Conservation (phyloP, 306 rosid species). For the Cyclanthera cordifolia region DNA sequence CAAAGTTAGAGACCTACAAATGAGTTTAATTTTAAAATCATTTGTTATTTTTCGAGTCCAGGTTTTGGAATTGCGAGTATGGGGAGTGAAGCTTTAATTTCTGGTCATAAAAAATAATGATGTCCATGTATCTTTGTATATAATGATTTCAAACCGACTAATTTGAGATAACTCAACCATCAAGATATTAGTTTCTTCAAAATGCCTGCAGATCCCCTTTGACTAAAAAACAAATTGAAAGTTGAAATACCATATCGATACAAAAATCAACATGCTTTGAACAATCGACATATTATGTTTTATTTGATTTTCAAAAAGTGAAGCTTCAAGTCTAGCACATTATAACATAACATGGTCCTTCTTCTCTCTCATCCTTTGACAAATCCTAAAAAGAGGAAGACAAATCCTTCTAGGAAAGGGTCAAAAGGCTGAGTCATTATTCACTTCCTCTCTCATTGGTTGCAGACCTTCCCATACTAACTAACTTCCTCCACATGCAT, state of each 20-base stretch:
- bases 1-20: too few species aligned
- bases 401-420: conserved; percentile 1
- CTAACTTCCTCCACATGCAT: conserved; percentile 2
- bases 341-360: not conserved
- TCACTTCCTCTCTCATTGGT: not conserved
- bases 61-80: too few species aligned
- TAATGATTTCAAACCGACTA: not conserved
- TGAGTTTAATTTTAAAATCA: too few species aligned
- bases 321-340: not conserved
- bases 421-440: conserved; percentile 4
- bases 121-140: not conserved
- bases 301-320: not conserved
- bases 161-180: not conserved
- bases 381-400: not conserved
- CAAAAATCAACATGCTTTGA: not conserved
- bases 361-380: conserved; percentile 12
- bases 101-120: too few species aligned
- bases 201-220: not conserved
- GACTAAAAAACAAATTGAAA: not conserved
- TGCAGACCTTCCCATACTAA: not conserved
- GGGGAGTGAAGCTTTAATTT: too few species aligned
- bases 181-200: not conserved
- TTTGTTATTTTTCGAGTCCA: too few species aligned
- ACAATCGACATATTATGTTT: not conserved
- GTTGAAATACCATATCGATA: not conserved